phyloP scores from a whole-genome alignment of 2,329 filamentous ascomycete genomes.

The Phialophora chinensis region DNA sequence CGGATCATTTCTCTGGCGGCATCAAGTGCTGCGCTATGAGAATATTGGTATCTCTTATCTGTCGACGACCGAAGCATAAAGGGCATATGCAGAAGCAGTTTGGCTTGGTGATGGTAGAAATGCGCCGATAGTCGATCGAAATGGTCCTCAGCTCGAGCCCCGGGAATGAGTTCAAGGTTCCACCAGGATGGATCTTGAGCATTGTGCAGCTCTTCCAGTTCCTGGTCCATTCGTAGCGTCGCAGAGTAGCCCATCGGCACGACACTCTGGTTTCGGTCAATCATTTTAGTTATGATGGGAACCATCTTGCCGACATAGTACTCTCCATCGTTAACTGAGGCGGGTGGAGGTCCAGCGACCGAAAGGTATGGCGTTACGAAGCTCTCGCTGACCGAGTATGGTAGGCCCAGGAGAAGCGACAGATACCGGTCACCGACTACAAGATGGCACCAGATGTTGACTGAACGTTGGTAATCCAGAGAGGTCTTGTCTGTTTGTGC shows the following conservation, averaged over 20 bases:
- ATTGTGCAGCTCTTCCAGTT: conserved; percentile 45
- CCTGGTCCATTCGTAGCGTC: conserved; percentile 51
- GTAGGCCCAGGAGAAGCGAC: conserved; percentile 61
- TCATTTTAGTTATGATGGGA: conserved; percentile 48
- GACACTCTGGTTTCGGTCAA: conserved; percentile 51
- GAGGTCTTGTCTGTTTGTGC: conserved; percentile 40
- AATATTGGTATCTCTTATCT: conserved; percentile 49
- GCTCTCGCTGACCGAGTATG: conserved; percentile 49
- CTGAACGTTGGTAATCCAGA: conserved; percentile 42
- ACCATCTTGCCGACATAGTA: conserved; percentile 44
- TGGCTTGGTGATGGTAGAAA: conserved; percentile 49
- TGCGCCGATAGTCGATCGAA: conserved; percentile 47
- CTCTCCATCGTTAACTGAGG: conserved; percentile 38
- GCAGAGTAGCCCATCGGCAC: conserved; percentile 45
- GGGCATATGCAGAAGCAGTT: conserved; percentile 54
- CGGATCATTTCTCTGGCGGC: conserved; percentile 51
- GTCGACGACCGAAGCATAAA: conserved; percentile 52
- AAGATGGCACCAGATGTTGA: conserved; percentile 50
- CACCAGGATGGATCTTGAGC: conserved; percentile 45
- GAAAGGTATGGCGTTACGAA: conserved; percentile 43
- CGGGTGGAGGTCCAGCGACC: conserved; percentile 28
- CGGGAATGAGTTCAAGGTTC: conserved; percentile 38
- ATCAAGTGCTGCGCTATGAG: conserved; percentile 48
- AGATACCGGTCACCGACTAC: conserved; percentile 57
- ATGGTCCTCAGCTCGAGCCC: conserved; percentile 41